Conservation (phyloP, 2,329 filamentous ascomycete genomes). For the Pseudocercospora macadamiae region DNA sequence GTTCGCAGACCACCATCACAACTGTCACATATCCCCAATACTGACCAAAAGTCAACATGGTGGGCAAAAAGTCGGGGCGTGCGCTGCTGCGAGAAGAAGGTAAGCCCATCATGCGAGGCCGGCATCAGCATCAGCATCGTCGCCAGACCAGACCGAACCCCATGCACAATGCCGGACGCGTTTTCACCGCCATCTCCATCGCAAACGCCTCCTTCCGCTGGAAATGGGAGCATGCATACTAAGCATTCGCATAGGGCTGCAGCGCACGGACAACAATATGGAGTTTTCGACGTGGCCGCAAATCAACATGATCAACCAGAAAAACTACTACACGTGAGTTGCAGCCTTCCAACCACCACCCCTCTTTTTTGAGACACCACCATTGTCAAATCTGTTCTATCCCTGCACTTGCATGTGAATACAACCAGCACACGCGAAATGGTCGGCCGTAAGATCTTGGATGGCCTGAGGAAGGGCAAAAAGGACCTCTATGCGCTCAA, state of each 20-base stretch:
- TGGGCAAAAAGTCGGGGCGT: slow-evolving; percentile 67
- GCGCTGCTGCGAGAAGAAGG: slow-evolving; percentile 64
- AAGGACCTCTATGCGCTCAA: slow-evolving; percentile 40
- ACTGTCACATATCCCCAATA: neutral
- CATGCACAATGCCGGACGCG: slow-evolving; percentile 10
- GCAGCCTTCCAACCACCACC: slow-evolving; percentile 8
- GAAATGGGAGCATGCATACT: slow-evolving; percentile 29
- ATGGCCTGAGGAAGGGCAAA: slow-evolving; percentile 38
- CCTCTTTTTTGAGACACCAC: neutral
- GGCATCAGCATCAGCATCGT: neutral
- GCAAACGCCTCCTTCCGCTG: slow-evolving; percentile 17
- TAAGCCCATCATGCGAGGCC: slow-evolving; percentile 31
- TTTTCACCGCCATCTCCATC: slow-evolving; percentile 22
- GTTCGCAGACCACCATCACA: neutral
- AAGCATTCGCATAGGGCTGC: slow-evolving; percentile 65
- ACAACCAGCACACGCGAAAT: slow-evolving; percentile 19
- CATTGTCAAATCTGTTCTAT: neutral
- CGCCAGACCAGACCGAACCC: neutral
- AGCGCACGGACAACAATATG: slow-evolving; percentile 98
- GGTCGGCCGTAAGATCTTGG: slow-evolving; percentile 37
- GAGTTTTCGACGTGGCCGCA: slow-evolving; percentile 93
- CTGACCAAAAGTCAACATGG: slow-evolving; percentile 51
- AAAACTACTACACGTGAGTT: slow-evolving; percentile 96
- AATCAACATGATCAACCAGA: slow-evolving; percentile 93
- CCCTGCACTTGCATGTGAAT: slow-evolving; percentile 7